Evolutionary conservation across 169 alveolate species (phyloP), one percentile per base, ranked within the genome.

Genomic region (Plasmodium relictum): DNA sequence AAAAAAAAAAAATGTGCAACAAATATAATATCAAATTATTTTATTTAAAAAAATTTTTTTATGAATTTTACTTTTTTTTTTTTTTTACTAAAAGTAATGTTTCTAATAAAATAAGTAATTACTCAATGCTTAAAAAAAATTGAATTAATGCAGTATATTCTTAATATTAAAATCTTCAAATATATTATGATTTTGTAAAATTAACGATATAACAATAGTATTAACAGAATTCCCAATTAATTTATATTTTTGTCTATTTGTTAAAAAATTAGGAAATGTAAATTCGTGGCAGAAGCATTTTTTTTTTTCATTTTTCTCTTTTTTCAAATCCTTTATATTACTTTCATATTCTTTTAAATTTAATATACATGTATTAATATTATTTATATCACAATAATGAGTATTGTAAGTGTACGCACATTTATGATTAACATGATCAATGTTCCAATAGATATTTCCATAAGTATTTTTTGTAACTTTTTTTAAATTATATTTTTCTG

Each of bases 161-260:
- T 59, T 24, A 9, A 45, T 56, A n/a, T 31, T 20, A 54, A 83
- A 12, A 22, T 83, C 66, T 37, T 62, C 72, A 20, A 83, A 83
- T 63, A 83, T 70, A 48, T 70, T 62, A 26, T 83, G 85, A 16
- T 62, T 45, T 41, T 83, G 85, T 54, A 83, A 83, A 69, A 83
- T 66, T 68, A 68, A 58, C 0, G 91, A 42, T 83, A 83, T 83
- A 0, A 83, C 91, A 37, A 58, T 56, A 20, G 68, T 85, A 61
- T 70, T 83, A 22, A 83, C 91, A 42, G 91, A 83, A 70, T 83
- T 83, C 31, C 91, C 91, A 68, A 83, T 61, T 72, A 83, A 42
- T 83, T 83, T 83, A 72, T 68, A 26, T 31, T 69, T 83, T 69
- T 83, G 91, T 48, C 85, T 66, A 62, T 62, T 70, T 58, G 91